Evolutionary conservation across 2,329 filamentous ascomycete species (phyloP).

Genomic region (Dothideomycetidae sp.): DNA sequence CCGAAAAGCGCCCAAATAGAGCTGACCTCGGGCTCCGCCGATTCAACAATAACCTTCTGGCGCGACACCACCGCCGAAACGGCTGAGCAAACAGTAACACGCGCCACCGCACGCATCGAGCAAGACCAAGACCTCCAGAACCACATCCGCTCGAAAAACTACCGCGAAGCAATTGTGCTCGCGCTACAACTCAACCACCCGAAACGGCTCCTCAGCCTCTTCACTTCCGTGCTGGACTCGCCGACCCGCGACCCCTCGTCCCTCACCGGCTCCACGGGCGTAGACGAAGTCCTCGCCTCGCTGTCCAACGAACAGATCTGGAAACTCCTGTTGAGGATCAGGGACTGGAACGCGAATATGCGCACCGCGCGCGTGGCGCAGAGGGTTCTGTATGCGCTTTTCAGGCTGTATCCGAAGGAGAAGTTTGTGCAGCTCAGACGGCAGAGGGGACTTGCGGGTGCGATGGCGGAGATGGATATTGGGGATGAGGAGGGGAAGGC

Average conservation of each 20-base stretch:
- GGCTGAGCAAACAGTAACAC: constrained; percentile 56
- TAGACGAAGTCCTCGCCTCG: constrained; percentile 69
- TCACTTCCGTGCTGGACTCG: constrained; percentile 61
- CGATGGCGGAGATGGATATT: constrained; percentile 19
- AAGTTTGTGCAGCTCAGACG: constrained; percentile 44
- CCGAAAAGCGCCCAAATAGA: constrained; percentile 36
- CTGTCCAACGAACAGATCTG: constrained; percentile 79
- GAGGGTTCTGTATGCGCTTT: constrained; percentile 63
- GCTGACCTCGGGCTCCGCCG: constrained; percentile 79
- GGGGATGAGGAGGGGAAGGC: constrained; percentile 16
- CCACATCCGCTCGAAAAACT: constrained; percentile 74
- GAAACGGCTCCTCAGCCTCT: constrained; percentile 67
- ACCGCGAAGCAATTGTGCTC: constrained; percentile 82
- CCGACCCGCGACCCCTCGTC: constrained; percentile 45
- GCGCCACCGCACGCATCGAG: constrained; percentile 68
- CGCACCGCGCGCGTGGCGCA: constrained; percentile 75
- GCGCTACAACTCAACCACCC: constrained; percentile 92
- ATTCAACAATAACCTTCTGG: constrained; percentile 93
- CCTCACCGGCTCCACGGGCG: constrained; percentile 47
- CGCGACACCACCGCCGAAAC: constrained; percentile 77
- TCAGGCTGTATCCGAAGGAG: constrained; percentile 66
- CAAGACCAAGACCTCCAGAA: constrained; percentile 92
- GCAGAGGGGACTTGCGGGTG: constrained; percentile 19
- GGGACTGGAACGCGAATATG: constrained; percentile 97
- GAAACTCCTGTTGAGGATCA: constrained; percentile 60